Conservation (phyloP, 164 flowering plant genomes). For the grape (Vitis vinifera) region ASM3070453v1 NC_081814.1:10979501-10980000, state of each 20-base stretch:
- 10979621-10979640: too few species aligned
- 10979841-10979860: constrained; percentile 99
- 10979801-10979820: constrained; percentile 83
- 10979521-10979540: too few species aligned
- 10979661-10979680: not conserved
- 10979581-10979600: too few species aligned
- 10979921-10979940: too few species aligned
- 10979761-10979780: constrained; percentile 29
- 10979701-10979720: not conserved
- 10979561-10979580: too few species aligned
- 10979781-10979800: constrained; percentile 98
- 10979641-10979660: too few species aligned
- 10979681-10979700: too few species aligned
- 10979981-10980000: not conserved
- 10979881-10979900: constrained; percentile 94
- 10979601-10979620: too few species aligned
- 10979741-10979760: constrained; percentile 1
- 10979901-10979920: not conserved
- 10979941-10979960: too few species aligned
- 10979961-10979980: not conserved
- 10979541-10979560: too few species aligned
- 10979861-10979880: constrained; percentile 98
- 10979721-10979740: not conserved
- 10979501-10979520: too few species aligned
- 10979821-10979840: constrained; percentile 98